These are phyloP conservation scores for Poteriospumella lacustris DNA, from an alignment of 108 stramenopile genomes.

Conservation along the genomic window DNA sequence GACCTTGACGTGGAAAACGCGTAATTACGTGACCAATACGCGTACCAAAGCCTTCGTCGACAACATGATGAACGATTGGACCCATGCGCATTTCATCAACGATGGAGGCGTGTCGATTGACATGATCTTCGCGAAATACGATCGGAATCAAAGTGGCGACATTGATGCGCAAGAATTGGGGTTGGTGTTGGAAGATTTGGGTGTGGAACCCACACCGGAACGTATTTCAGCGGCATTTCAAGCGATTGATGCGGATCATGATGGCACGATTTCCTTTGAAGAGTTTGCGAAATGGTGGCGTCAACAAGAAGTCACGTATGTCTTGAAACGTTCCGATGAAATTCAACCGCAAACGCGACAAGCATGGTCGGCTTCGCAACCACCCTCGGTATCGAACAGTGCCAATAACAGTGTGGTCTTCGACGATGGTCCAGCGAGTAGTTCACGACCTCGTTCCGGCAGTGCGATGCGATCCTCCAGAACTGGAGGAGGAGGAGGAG, in stretches of 20 bases:
- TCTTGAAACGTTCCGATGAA: constrained; percentile 20
- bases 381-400: neutral
- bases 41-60: neutral
- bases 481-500: neutral
- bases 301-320: constrained; percentile 24
- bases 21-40: neutral
- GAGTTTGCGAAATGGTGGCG: constrained; percentile 44
- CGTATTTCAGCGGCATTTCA: constrained; percentile 36
- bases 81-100: constrained; percentile 2
- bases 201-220: constrained; percentile 41
- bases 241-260: constrained; percentile 33
- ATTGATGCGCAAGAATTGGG: constrained; percentile 37
- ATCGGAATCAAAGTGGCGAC: constrained; percentile 37
- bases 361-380: neutral
- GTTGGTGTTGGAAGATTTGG: constrained; percentile 37
- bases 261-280: constrained; percentile 36
- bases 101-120: constrained; percentile 40
- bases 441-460: too few relatives aligned
- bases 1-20: neutral
- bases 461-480: too few relatives aligned
- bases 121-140: constrained; percentile 34
- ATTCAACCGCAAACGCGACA: neutral
- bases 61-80: constrained; percentile 34
- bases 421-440: neutral
- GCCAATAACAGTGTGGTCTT: neutral